Evolutionary conservation across 257 asterid species (phyloP).

Genomic region (Lycium barbarum): DNA sequence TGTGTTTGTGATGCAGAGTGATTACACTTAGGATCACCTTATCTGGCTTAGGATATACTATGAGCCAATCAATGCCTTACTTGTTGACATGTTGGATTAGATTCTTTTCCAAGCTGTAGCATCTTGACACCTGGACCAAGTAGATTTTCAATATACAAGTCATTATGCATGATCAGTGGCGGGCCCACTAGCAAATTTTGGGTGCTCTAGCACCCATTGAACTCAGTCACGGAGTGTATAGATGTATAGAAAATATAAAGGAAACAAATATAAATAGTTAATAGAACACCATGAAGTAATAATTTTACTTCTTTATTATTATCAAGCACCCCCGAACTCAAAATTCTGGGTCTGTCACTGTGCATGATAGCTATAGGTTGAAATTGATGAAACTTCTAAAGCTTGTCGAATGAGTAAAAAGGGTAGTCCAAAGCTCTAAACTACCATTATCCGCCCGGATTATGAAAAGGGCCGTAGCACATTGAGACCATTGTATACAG

Average conservation of each 20-base stretch:
- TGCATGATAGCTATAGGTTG: background rate
- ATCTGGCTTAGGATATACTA: conserved; percentile 51
- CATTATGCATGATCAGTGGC: background rate
- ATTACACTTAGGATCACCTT: conserved; percentile 41
- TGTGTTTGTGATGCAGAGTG: conserved; percentile 31
- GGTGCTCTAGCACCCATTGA: no score
- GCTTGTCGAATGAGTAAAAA: background rate
- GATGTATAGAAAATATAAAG: no score
- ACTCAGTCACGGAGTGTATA: no score
- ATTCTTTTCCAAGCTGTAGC: conserved; percentile 31
- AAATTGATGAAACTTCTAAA: background rate
- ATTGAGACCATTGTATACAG: background rate
- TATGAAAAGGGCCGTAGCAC: no score
- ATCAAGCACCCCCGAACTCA: no score
- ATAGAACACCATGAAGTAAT: no score
- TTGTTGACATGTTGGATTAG: conserved; percentile 43
- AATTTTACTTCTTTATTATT: no score
- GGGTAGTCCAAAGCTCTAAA: background rate
- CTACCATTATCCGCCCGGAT: no score
- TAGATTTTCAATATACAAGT: background rate
- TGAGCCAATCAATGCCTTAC: conserved; percentile 45
- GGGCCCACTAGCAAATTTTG: no score
- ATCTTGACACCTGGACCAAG: conserved; percentile 37
- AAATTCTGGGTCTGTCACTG: no score
- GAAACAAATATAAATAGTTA: no score